Conservation (phyloP, 768 basidiomycete species). For the Lactarius vividus region DNA sequence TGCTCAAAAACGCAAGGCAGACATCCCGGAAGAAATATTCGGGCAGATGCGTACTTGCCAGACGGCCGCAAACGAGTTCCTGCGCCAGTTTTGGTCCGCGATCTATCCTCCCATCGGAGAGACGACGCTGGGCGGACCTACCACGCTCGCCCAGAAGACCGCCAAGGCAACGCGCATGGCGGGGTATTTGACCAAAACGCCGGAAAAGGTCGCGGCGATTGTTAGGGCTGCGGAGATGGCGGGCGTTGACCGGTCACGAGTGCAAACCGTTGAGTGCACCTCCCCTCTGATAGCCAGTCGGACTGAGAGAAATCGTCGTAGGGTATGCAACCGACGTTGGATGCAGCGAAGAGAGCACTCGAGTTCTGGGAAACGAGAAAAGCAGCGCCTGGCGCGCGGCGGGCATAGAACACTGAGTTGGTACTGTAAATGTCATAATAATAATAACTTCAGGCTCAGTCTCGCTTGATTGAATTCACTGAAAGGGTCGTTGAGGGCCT, state of each 20-base stretch:
- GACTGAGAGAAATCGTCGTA: conserved; percentile 32
- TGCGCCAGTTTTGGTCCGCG: conserved; percentile 93
- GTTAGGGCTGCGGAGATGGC: conserved; percentile 57
- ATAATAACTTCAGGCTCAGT: too few species aligned
- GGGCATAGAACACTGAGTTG: neutral
- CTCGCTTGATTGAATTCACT: too few species aligned
- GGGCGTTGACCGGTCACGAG: conserved; percentile 58
- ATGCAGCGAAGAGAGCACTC: conserved; percentile 72
- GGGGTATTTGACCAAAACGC: conserved; percentile 72
- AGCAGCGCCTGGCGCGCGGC: conserved; percentile 13
- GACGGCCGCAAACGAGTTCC: conserved; percentile 91
- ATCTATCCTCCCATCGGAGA: conserved; percentile 72
- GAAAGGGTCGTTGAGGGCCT: too few species aligned
- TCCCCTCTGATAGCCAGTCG: neutral
- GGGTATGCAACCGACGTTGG: conserved; percentile 75
- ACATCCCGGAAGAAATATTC: conserved; percentile 76
- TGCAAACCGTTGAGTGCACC: conserved; percentile 56
- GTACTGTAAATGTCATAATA: neutral
- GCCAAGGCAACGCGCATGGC: conserved; percentile 87
- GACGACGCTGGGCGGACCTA: conserved; percentile 42
- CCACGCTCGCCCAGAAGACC: conserved; percentile 66
- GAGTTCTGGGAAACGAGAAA: conserved; percentile 41
- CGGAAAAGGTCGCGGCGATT: conserved; percentile 79
- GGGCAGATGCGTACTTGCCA: conserved; percentile 87
- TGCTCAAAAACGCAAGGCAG: conserved; percentile 63